Evolutionary conservation across 768 basidiomycete species (phyloP).

Genomic region (Pisolithus tinctorius): DNA sequence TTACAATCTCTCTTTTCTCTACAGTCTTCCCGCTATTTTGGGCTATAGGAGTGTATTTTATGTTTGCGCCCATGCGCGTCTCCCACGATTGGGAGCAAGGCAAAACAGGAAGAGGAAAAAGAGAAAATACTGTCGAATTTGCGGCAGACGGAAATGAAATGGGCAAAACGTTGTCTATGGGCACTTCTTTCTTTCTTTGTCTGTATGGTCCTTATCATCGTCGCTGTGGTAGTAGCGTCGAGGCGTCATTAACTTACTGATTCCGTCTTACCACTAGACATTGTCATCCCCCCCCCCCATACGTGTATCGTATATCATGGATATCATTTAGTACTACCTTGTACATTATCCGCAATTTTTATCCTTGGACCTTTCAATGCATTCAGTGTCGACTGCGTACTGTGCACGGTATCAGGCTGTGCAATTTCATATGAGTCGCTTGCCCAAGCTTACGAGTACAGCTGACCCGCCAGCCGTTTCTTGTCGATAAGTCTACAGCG

Average conservation of each 20-base stretch:
- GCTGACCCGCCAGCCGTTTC: too few species aligned
- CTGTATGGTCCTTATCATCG: conserved; percentile 23
- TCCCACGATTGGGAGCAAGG: conserved; percentile 50
- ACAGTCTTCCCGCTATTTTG: conserved; percentile 59
- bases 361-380: not conserved
- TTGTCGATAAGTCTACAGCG: too few species aligned
- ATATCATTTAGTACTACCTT: not conserved
- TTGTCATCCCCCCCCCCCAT: not conserved
- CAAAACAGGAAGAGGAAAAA: conserved; percentile 47
- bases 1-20: not conserved
- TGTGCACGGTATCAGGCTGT: not conserved
- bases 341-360: not conserved
- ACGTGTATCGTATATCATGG: not conserved
- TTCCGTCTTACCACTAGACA: not conserved
- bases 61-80: conserved; percentile 44
- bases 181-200: conserved; percentile 43
- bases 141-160: conserved; percentile 45
- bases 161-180: conserved; percentile 49
- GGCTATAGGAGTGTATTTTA: conserved; percentile 51
- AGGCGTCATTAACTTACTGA: conserved; percentile 12
- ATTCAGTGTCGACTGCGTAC: not conserved
- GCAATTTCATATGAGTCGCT: too few species aligned
- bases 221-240: conserved; percentile 12
- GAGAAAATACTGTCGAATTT: conserved; percentile 40
- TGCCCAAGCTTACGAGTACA: too few species aligned